Evolutionary conservation across 805 yeast species (phyloP).

Genomic region (Suhomyces pyralidae): DNA sequence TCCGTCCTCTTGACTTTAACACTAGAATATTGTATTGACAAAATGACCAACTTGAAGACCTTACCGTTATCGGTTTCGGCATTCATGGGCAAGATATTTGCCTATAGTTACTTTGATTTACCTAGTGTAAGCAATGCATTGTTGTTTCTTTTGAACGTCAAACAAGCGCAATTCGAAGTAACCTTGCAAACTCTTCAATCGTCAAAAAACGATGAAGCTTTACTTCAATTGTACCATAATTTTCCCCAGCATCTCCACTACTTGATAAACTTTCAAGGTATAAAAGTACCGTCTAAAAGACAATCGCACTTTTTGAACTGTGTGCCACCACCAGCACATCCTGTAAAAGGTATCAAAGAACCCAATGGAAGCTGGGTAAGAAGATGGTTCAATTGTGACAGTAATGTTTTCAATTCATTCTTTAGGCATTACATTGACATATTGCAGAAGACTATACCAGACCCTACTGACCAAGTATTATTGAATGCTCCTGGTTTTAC

Average conservation of each 20-base stretch:
- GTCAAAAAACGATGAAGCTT: neutral
- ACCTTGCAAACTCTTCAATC: neutral
- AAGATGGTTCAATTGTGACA: conserved; percentile 56
- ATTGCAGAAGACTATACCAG: conserved; percentile 8
- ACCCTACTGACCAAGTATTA: conserved; percentile 6
- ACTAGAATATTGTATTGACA: conserved; percentile 48
- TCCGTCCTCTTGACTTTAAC: conserved; percentile 47
- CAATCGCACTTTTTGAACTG: conserved; percentile 32
- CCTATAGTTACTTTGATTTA: conserved; percentile 55
- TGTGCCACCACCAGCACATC: conserved; percentile 39
- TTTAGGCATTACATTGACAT: conserved; percentile 53
- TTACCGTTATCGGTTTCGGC: conserved; percentile 59
- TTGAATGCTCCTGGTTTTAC: conserved; percentile 44
- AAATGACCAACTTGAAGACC: conserved; percentile 45
- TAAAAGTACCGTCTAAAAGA: conserved; percentile 19
- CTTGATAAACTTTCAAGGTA: conserved; percentile 32
- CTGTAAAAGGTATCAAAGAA: conserved; percentile 49
- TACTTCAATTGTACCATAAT: conserved; percentile 2
- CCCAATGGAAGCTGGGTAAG: conserved; percentile 63
- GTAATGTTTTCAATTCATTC: conserved; percentile 59
- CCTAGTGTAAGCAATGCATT: conserved; percentile 57
- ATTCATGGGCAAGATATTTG: conserved; percentile 68
- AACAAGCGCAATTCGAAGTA: conserved; percentile 43
- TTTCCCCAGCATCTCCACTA: conserved; percentile 32
- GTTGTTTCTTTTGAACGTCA: conserved; percentile 54